Evolutionary conservation across 306 rosid species (phyloP).

Genomic region (Gynostemma pentaphyllum): DNA sequence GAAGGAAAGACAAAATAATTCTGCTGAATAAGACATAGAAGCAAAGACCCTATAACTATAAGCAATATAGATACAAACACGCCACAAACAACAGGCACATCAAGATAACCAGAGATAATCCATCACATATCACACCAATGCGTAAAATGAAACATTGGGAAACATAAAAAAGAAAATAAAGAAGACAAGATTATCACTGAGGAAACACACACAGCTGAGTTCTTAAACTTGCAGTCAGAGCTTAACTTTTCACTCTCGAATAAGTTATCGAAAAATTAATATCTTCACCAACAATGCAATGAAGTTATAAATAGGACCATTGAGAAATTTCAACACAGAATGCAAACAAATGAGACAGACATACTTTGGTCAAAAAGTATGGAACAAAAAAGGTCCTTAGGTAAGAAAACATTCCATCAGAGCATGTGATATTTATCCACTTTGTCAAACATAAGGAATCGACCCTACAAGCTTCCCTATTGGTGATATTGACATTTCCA

Average conservation of each 20-base stretch:
- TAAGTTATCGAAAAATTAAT: neutral
- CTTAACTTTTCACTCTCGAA: neutral
- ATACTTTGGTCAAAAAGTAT: conserved; percentile 8
- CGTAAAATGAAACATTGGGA: neutral
- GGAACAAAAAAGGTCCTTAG: conserved; percentile 17
- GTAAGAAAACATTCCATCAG: conserved; percentile 14
- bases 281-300: neutral
- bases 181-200: neutral
- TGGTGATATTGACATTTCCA: conserved; percentile 13
- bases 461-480: conserved; percentile 21
- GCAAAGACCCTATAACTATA: conserved; percentile 1
- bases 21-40: neutral
- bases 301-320: neutral
- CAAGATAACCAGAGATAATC: neutral
- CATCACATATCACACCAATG: neutral
- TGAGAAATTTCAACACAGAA: neutral
- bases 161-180: neutral
- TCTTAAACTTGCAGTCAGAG: neutral
- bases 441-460: conserved; percentile 20
- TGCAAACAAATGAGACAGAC: conserved; percentile 2
- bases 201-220: neutral
- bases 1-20: neutral
- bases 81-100: neutral
- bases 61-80: conserved; percentile 5
- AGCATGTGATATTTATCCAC: conserved; percentile 23